phyloP scores from a whole-genome alignment of 345 rosid species.

The Rhizophora mangle region DNA sequence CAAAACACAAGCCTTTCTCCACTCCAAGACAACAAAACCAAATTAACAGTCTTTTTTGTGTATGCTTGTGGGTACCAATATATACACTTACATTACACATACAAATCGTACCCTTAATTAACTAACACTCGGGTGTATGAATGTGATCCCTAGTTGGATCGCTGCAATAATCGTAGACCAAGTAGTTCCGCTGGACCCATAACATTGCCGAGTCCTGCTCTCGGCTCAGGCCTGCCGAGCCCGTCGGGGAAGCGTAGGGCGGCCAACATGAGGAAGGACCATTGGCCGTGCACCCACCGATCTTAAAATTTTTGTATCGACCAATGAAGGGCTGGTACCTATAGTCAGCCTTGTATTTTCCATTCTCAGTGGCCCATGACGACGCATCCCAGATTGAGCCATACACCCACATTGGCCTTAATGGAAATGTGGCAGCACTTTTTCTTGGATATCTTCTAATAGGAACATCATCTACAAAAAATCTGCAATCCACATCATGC shows the following conservation, averaged over 20 bases:
- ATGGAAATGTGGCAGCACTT: constrained; percentile 62
- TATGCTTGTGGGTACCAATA: too few relatives aligned
- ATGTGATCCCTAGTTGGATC: constrained; percentile 76
- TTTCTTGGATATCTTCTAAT: constrained; percentile 67
- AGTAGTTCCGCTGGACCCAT: constrained; percentile 69
- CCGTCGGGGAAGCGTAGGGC: constrained; percentile 42
- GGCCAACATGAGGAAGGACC: constrained; percentile 44
- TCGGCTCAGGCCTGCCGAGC: constrained; percentile 44
- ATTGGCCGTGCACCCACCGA: constrained; percentile 50
- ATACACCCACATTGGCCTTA: constrained; percentile 73
- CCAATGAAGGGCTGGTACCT: constrained; percentile 77
- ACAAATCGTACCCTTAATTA: background rate
- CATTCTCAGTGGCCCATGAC: constrained; percentile 90
- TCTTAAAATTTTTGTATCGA: constrained; percentile 54
- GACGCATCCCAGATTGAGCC: constrained; percentile 98
- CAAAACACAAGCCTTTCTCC: background rate
- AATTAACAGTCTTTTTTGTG: too few relatives aligned
- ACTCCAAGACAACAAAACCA: too few relatives aligned
- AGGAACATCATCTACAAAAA: constrained; percentile 85
- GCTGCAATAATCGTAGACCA: constrained; percentile 77
- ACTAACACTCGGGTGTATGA: constrained; percentile 76
- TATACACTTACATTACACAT: background rate
- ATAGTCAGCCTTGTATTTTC: constrained; percentile 75
- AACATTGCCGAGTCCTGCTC: constrained; percentile 62
- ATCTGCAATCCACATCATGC: constrained; percentile 39